phyloP scores from a whole-genome alignment of 2,329 filamentous ascomycete genomes.

The Metarhizium sp. region DNA sequence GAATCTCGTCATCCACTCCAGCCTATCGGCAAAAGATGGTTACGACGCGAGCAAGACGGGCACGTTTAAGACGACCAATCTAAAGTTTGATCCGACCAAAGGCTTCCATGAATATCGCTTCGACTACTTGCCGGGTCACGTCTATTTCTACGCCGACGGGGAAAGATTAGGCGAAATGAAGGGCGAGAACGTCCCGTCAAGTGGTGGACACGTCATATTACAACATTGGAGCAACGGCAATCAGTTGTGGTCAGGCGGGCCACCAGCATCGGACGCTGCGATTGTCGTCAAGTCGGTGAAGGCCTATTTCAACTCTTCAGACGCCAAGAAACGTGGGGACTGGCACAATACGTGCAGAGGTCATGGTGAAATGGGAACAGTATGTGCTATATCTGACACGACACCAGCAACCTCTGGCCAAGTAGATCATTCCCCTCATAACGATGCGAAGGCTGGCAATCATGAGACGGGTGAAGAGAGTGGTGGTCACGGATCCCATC shows the following conservation, averaged over 20 bases:
- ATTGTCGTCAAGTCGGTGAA: constrained; percentile 63
- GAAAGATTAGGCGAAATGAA: constrained; percentile 45
- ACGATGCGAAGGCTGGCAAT: background rate
- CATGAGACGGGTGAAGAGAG: background rate
- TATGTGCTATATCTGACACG: constrained; percentile 16
- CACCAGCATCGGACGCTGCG: constrained; percentile 51
- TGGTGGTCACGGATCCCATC: background rate
- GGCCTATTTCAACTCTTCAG: constrained; percentile 69
- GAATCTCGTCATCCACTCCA: constrained; percentile 69
- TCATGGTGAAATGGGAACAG: constrained; percentile 1
- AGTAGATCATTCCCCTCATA: constrained; percentile 12
- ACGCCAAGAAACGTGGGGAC: constrained; percentile 10
- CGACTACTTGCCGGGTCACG: constrained; percentile 55
- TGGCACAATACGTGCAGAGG: constrained; percentile 6
- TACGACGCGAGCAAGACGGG: constrained; percentile 53
- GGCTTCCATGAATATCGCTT: constrained; percentile 72
- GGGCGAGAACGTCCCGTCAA: constrained; percentile 46
- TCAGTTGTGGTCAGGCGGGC: constrained; percentile 59
- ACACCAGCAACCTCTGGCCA: constrained; percentile 13
- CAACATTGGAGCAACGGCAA: constrained; percentile 77
- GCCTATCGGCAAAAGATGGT: constrained; percentile 44
- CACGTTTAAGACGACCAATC: constrained; percentile 45
- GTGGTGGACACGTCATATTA: constrained; percentile 57
- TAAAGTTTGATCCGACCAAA: constrained; percentile 57
- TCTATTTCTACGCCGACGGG: constrained; percentile 63